A percentile compares a stretch with the other conserved stretches of the same genome.
Conservation (phyloP, 75 land plant genomes). For the Ceratopteris richardii region DNA sequence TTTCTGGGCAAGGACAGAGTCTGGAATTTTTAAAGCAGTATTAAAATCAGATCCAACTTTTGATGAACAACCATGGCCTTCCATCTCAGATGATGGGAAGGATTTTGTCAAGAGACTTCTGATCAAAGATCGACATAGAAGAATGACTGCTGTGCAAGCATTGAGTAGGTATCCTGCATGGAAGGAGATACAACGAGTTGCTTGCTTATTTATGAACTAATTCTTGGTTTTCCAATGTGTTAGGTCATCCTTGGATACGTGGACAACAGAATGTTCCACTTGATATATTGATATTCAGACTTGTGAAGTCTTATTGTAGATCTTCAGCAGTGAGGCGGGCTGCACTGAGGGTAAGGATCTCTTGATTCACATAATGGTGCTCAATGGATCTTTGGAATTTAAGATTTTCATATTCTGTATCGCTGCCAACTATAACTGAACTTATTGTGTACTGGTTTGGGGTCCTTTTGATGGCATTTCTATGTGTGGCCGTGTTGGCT, state of each 20-base stretch:
- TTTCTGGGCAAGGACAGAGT: slow-evolving; percentile 93
- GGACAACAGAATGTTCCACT: slow-evolving; percentile 53
- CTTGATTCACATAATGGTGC: no score
- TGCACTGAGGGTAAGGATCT: slow-evolving; percentile 59
- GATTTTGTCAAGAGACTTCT: slow-evolving; percentile 54
- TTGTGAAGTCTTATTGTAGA: slow-evolving; percentile 70
- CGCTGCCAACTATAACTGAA: no score
- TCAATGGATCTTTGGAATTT: no score
- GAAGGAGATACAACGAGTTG: no score
- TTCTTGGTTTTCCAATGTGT: slow-evolving; percentile 9
- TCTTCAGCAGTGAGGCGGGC: slow-evolving; percentile 75
- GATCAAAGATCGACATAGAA: slow-evolving; percentile 36
- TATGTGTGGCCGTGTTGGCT: background rate
- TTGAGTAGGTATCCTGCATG: no score
- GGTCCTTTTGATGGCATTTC: no score
- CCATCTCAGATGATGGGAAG: slow-evolving; percentile 49
- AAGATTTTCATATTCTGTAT: no score
- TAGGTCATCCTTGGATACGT: slow-evolving; percentile 97
- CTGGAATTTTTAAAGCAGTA: slow-evolving; percentile 70
- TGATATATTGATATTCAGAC: slow-evolving; percentile 73
- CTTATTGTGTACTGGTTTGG: no score
- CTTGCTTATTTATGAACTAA: no score
- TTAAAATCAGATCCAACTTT: slow-evolving; percentile 55
- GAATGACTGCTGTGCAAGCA: slow-evolving; percentile 60
- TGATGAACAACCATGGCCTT: slow-evolving; percentile 56